These are phyloP conservation scores for Sphenostylis stenocarpa DNA, from an alignment of 306 rosid species.

Conservation along the genomic window DNA sequence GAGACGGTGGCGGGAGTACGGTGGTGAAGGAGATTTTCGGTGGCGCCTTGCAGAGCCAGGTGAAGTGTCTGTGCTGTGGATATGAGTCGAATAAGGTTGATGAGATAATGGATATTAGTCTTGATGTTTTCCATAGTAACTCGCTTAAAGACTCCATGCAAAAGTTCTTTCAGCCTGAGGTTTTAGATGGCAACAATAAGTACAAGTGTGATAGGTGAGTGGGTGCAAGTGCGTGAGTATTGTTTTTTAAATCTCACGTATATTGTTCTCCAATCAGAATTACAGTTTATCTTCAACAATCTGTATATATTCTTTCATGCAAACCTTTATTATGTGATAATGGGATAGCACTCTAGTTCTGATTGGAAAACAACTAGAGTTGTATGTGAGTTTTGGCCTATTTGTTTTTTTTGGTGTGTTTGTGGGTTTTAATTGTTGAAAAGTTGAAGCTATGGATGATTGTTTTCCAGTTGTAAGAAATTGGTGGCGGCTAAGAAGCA, in stretches of 20 bases:
- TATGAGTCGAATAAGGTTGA: constrained; percentile 96
- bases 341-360: not conserved
- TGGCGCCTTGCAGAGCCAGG: constrained; percentile 99
- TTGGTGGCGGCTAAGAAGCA: constrained; percentile 92
- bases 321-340: not conserved
- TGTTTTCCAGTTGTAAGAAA: constrained; percentile 74
- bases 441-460: constrained; percentile 9
- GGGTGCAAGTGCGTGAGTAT: not conserved
- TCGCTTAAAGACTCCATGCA: constrained; percentile 86
- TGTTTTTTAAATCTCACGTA: not conserved
- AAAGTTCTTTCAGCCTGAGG: constrained; percentile 89
- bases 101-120: constrained; percentile 98
- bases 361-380: not conserved
- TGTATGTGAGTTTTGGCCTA: not conserved
- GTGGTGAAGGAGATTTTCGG: constrained; percentile 93
- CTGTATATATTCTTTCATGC: not conserved
- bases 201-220: constrained; percentile 92
- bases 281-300: not conserved
- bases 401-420: not conserved
- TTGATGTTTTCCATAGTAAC: constrained; percentile 90
- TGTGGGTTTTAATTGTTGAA: not conserved
- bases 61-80: constrained; percentile 89
- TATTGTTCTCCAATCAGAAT: not conserved
- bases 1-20: constrained; percentile 14
- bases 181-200: constrained; percentile 91